A percentile compares a stretch with the other conserved stretches of the same genome.
Conservation (phyloP, 2,329 filamentous ascomycete genomes). For the Colletotrichum eremochloae region DNA sequence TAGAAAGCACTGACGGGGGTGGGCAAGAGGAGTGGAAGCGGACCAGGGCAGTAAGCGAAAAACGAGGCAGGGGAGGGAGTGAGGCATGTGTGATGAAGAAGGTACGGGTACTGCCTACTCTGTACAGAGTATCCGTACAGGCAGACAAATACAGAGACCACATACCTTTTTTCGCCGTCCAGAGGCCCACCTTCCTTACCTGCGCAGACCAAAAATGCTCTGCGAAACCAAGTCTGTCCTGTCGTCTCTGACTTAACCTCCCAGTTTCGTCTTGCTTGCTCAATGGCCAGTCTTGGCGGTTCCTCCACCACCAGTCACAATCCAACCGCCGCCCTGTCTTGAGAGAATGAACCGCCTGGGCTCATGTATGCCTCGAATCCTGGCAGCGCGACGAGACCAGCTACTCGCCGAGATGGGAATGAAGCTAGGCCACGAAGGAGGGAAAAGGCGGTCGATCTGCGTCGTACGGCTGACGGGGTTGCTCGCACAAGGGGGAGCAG, state of each 20-base stretch:
- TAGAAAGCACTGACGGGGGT: constrained; percentile 17
- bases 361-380: constrained; percentile 22
- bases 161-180: constrained; percentile 14
- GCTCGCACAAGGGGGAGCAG: not conserved
- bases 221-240: not conserved
- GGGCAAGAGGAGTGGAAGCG: constrained; percentile 21
- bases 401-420: not conserved
- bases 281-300: not conserved
- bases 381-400: constrained; percentile 6
- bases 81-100: not conserved
- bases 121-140: not conserved
- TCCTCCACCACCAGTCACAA: not conserved
- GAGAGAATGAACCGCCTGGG: constrained; percentile 4
- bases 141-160: not conserved
- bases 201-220: not conserved
- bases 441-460: constrained; percentile 10
- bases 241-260: not conserved
- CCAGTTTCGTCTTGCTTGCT: not conserved
- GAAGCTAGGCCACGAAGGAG: not conserved
- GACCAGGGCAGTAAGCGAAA: constrained; percentile 25
- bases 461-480: constrained; percentile 8
- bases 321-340: not conserved
- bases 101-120: too few relatives aligned
- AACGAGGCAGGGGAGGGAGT: constrained; percentile 3
- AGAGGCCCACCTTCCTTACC: not conserved